Percentiles rank a stretch among this genome's conserved stretches.
Evolutionary conservation across 2,329 filamentous ascomycete genomes (phyloP).

Genomic region (Fonsecaea monophora): DNA sequence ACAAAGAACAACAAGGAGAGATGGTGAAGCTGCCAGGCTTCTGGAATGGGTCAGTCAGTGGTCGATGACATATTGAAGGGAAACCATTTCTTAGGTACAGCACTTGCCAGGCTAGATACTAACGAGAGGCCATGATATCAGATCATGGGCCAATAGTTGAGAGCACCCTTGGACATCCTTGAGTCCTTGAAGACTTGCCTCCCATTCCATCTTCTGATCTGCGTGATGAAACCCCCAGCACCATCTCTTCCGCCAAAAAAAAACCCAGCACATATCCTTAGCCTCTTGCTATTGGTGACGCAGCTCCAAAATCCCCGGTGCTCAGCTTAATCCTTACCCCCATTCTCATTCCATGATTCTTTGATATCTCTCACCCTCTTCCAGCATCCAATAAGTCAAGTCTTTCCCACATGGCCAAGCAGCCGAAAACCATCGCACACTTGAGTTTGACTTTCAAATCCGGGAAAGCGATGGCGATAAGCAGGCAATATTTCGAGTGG

Average conservation of each 20-base stretch:
- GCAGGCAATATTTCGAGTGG: slow-evolving; percentile 12
- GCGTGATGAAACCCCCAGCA: no score
- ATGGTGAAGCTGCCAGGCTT: not conserved
- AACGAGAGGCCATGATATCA: not conserved
- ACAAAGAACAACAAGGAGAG: not conserved
- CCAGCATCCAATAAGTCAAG: slow-evolving; percentile 1
- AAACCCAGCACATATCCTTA: no score
- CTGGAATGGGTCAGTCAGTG: not conserved
- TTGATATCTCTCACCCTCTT: not conserved
- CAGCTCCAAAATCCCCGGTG: no score
- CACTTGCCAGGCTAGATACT: not conserved
- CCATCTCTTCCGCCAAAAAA: no score
- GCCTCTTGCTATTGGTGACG: no score
- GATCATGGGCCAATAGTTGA: not conserved
- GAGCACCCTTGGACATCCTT: no score
- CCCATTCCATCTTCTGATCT: no score
- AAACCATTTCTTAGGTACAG: not conserved
- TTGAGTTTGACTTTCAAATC: slow-evolving; percentile 1
- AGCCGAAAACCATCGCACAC: slow-evolving; percentile 6
- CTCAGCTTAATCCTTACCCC: not conserved
- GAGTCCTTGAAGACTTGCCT: no score
- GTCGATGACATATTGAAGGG: not conserved
- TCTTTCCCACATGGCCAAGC: not conserved
- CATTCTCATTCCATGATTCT: not conserved
- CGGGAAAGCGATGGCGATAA: slow-evolving; percentile 4